Evolutionary conservation across 768 basidiomycete genomes (phyloP).

Genomic region (Auriscalpium vulgare): DNA sequence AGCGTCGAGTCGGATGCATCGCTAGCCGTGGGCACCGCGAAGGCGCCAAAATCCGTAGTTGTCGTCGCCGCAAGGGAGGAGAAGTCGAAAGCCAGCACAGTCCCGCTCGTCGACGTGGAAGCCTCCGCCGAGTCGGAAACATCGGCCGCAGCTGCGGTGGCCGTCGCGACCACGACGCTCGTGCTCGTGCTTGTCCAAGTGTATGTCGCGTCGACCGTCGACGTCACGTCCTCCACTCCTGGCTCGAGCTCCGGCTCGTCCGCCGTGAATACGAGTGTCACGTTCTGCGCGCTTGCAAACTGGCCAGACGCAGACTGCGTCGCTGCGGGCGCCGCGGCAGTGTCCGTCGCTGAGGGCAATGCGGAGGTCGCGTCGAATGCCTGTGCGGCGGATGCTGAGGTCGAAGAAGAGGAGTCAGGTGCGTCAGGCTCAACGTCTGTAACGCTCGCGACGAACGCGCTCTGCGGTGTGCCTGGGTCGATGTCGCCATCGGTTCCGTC

Average conservation of each 20-base stretch:
- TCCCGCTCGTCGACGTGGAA: neutral
- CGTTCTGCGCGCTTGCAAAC: slow-evolving; percentile 28
- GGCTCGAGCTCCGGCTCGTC: slow-evolving; percentile 23
- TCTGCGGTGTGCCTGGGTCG: slow-evolving; percentile 6
- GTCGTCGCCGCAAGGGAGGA: neutral
- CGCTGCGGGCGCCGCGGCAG: neutral
- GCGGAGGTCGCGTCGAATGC: neutral
- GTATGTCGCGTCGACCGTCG: neutral
- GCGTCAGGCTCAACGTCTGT: neutral
- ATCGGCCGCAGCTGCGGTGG: slow-evolving; percentile 2
- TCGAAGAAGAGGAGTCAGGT: neutral
- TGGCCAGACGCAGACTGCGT: slow-evolving; percentile 12
- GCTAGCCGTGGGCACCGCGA: neutral
- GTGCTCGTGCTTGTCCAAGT: neutral
- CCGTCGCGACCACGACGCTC: slow-evolving; percentile 1
- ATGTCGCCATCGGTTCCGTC: slow-evolving; percentile 5
- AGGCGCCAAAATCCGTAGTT: too few species aligned
- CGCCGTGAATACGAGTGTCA: slow-evolving; percentile 48
- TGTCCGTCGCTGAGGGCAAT: neutral
- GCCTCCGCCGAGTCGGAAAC: neutral
- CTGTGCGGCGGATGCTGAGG: neutral
- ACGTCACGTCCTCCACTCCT: neutral
- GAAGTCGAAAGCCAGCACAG: neutral
- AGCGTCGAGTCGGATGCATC: neutral
- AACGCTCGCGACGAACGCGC: slow-evolving; percentile 4